Percentiles rank a stretch among this genome's conserved stretches.
Evolutionary conservation across 371 early-diverging fungal genomes (phyloP).

Genomic region (Cladochytrium tenue): DNA sequence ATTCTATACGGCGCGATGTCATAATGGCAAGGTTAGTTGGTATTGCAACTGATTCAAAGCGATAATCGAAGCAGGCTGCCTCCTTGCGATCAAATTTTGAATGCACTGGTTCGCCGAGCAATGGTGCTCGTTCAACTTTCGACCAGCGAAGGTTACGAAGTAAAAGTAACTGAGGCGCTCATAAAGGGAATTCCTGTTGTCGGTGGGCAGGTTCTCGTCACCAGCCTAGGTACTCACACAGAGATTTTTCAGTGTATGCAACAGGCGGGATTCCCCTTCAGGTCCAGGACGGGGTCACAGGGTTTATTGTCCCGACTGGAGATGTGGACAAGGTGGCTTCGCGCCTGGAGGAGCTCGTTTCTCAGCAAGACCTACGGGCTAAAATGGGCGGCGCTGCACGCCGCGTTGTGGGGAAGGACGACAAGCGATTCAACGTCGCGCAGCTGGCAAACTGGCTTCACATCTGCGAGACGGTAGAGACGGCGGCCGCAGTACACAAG

Average conservation of each 20-base stretch:
- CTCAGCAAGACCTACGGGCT: not conserved
- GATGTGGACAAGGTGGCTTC: conserved; percentile 26
- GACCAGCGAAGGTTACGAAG: conserved; percentile 84
- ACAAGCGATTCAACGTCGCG: not conserved
- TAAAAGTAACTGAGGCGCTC: conserved; percentile 88
- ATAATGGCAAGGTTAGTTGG: conserved; percentile 31
- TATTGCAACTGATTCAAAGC: not conserved
- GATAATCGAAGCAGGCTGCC: conserved; percentile 40
- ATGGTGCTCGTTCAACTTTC: conserved; percentile 77
- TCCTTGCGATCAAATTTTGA: conserved; percentile 79
- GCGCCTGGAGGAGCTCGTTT: not conserved
- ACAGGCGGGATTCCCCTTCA: conserved; percentile 87
- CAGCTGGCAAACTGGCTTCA: not conserved
- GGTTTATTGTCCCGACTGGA: conserved; percentile 69
- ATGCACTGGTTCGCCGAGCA: conserved; percentile 70
- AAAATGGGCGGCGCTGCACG: not conserved
- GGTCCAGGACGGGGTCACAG: conserved; percentile 63
- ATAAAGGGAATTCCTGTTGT: conserved; percentile 52
- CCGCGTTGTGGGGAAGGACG: not conserved
- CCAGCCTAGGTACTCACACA: conserved; percentile 52
- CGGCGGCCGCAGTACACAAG: too few species aligned
- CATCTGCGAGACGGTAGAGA: not conserved
- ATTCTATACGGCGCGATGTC: conserved; percentile 58
- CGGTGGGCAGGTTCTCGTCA: not conserved
- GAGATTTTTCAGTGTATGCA: conserved; percentile 51